Evolutionary conservation across 2,329 filamentous ascomycete genomes (phyloP).

Genomic region (Colletotrichum aenigma): DNA sequence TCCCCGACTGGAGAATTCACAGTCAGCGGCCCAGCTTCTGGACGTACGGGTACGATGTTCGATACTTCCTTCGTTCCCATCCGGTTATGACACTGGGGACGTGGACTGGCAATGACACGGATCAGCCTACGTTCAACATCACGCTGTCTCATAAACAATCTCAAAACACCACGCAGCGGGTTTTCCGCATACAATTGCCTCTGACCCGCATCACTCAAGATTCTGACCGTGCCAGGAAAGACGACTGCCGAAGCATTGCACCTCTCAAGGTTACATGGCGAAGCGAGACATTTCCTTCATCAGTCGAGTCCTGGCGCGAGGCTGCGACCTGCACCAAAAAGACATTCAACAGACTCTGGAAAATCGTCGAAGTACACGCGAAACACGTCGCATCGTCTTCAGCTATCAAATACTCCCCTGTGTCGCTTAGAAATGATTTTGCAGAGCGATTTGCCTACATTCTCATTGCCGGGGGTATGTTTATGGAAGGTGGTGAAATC

Average conservation of each 20-base stretch:
- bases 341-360: background rate
- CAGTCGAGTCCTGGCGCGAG: background rate
- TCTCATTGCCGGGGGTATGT: background rate
- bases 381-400: rapidly evolving
- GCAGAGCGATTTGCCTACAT: background rate
- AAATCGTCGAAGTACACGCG: rapidly evolving
- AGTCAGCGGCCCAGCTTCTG: background rate
- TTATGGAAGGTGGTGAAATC: background rate
- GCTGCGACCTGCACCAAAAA: background rate
- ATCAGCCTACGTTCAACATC: background rate
- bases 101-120: background rate
- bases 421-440: rapidly evolving
- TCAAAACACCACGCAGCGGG: background rate
- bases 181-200: background rate
- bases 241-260: rapidly evolving
- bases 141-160: background rate
- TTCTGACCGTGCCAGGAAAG: background rate
- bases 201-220: background rate
- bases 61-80: background rate
- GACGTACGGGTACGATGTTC: rapidly evolving
- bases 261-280: background rate
- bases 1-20: background rate
- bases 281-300: background rate
- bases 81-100: no score
- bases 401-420: background rate